Conservation (phyloP, 2,329 filamentous ascomycete genomes). For the Ascochyta rabiei region DNA sequence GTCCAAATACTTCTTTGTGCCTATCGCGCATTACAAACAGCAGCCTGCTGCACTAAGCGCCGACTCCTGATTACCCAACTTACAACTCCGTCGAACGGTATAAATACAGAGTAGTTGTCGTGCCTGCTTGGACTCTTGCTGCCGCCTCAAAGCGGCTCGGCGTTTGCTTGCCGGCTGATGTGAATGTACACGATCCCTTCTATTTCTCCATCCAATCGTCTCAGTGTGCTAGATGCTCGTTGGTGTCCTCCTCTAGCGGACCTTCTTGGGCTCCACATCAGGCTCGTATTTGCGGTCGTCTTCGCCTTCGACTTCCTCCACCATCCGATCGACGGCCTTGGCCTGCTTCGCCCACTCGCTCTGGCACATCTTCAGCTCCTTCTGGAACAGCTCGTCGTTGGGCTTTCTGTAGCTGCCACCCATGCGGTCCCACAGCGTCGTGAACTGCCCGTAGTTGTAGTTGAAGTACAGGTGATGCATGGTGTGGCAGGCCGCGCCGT, state of each 20-base stretch:
- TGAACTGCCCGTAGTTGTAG: conserved; percentile 93
- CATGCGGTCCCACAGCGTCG: conserved; percentile 87
- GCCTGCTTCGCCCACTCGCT: conserved; percentile 80
- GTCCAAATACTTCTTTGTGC: not conserved
- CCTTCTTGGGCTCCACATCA: conserved; percentile 49
- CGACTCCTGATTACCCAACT: not conserved
- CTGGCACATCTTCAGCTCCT: conserved; percentile 83
- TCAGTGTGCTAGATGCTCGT: not conserved
- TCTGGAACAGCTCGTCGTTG: conserved; percentile 82
- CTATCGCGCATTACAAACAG: not conserved
- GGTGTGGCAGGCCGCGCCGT: conserved; percentile 92
- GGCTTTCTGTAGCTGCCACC: conserved; percentile 87
- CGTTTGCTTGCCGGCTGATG: not conserved
- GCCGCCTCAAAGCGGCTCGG: not conserved
- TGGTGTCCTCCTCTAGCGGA: conserved; percentile 27
- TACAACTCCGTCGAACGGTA: not conserved
- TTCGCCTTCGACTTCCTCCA: conserved; percentile 72
- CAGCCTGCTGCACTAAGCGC: not conserved
- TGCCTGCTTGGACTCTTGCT: not conserved
- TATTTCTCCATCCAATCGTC: not conserved
- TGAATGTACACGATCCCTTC: not conserved
- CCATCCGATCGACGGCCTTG: conserved; percentile 75
- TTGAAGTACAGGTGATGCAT: conserved; percentile 77
- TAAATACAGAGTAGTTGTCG: not conserved
- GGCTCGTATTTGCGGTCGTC: conserved; percentile 54